Percentiles rank a stretch among this genome's conserved stretches.
Evolutionary conservation across 345 rosid species (phyloP).

Genomic region (Citrus hindsii): DNA sequence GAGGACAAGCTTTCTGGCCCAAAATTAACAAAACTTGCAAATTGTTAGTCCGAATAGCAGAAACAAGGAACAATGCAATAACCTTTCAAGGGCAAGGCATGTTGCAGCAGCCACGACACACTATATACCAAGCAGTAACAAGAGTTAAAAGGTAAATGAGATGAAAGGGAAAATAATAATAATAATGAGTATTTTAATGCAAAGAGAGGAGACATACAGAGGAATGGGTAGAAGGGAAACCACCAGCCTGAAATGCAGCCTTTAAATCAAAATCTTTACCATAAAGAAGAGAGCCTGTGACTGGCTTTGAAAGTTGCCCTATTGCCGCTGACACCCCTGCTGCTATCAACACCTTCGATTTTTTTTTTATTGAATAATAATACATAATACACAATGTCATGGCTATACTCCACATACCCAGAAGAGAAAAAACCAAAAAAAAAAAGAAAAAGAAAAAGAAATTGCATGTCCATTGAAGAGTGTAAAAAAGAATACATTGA

Average conservation of each 20-base stretch:
- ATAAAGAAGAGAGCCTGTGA: slow-evolving; percentile 56
- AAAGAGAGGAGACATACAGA: slow-evolving; percentile 36
- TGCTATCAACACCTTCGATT: slow-evolving; percentile 62
- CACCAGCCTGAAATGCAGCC: slow-evolving; percentile 67
- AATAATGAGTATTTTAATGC: background rate
- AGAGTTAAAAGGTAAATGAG: background rate
- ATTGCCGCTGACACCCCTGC: slow-evolving; percentile 71
- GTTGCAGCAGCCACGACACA: slow-evolving; percentile 87
- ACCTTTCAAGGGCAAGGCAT: slow-evolving; percentile 87
- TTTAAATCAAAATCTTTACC: slow-evolving; percentile 57
- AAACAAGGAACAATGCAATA: background rate
- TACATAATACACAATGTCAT: background rate
- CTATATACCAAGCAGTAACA: slow-evolving; percentile 29
- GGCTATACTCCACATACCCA: background rate
- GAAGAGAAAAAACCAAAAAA: background rate
- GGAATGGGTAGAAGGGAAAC: slow-evolving; percentile 96
- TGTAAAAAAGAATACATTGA: background rate
- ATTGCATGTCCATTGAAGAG: background rate
- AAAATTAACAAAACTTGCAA: background rate
- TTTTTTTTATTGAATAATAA: background rate
- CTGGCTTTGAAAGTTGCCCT: slow-evolving; percentile 85
- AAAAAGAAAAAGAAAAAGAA: background rate
- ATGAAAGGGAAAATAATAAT: background rate
- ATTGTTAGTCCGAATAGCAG: background rate
- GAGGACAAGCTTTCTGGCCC: background rate